Conservation (phyloP, 2,329 filamentous ascomycete species). For the Coleophoma eucalyptorum region DNA sequence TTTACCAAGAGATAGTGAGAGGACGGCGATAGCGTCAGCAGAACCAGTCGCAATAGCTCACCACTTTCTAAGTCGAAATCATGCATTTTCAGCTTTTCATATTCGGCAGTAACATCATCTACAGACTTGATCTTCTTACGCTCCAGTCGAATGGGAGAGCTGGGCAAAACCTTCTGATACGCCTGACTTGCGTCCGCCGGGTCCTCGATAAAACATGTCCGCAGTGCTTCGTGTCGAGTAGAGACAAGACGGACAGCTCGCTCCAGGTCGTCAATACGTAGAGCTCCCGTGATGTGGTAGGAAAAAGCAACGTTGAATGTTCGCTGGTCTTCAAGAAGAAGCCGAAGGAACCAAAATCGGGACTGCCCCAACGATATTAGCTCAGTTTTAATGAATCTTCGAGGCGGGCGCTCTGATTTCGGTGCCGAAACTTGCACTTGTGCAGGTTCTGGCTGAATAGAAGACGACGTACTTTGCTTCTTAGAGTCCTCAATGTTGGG, state of each 20-base stretch:
- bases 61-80: conserved; percentile 34
- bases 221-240: conserved; percentile 28
- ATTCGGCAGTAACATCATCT: conserved; percentile 15
- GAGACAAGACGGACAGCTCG: conserved; percentile 28
- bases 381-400: conserved; percentile 8
- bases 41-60: conserved; percentile 26
- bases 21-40: conserved; percentile 29
- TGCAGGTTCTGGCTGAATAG: not conserved
- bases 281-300: conserved; percentile 26
- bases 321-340: conserved; percentile 29
- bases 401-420: not conserved
- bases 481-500: not conserved
- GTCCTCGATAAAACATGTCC: conserved; percentile 24
- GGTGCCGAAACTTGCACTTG: too few relatives aligned
- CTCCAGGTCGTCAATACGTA: conserved; percentile 26
- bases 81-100: conserved; percentile 21
- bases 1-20: conserved; percentile 37
- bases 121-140: conserved; percentile 12
- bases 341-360: conserved; percentile 36
- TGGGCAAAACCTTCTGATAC: conserved; percentile 19
- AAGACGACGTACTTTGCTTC: not conserved
- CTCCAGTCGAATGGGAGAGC: conserved; percentile 24
- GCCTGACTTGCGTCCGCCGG: not conserved
- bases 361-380: conserved; percentile 35
- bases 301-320: conserved; percentile 35